Evolutionary conservation across 306 rosid genomes (phyloP).

Genomic region (Prunus davidiana): DNA sequence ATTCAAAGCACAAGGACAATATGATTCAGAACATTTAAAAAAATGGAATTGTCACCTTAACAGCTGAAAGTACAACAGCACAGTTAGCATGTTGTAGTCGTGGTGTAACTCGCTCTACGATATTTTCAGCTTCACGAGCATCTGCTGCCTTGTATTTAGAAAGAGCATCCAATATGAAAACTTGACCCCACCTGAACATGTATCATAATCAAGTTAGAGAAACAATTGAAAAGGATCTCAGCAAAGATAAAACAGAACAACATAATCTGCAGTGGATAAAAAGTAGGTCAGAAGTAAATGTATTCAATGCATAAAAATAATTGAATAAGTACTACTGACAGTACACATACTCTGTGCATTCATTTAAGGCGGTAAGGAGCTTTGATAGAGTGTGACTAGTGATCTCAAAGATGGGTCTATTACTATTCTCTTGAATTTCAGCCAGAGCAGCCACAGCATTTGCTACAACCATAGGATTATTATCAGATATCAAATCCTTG

Average conservation of each 20-base stretch:
- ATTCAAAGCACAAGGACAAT: conserved; percentile 15
- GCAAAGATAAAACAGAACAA: neutral
- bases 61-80: conserved; percentile 98
- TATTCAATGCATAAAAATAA: neutral
- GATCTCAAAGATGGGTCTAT: conserved; percentile 85
- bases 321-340: neutral
- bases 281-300: neutral
- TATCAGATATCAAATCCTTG: conserved; percentile 98
- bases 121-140: conserved; percentile 97
- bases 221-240: neutral
- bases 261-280: neutral
- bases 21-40: conserved; percentile 19
- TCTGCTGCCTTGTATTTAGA: conserved; percentile 94
- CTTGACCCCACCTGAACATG: conserved; percentile 91
- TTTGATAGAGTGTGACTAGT: conserved; percentile 83
- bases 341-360: conserved; percentile 92
- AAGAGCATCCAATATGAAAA: conserved; percentile 95
- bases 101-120: conserved; percentile 98
- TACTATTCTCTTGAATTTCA: conserved; percentile 91
- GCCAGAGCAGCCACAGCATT: conserved; percentile 98
- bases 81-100: conserved; percentile 98
- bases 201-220: conserved; percentile 21
- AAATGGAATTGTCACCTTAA: conserved; percentile 57
- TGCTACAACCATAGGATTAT: conserved; percentile 99
- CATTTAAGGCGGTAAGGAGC: conserved; percentile 98